phyloP scores from a whole-genome alignment of 2,329 filamentous ascomycete genomes.

The Amylocarpus encephaloides region DNA sequence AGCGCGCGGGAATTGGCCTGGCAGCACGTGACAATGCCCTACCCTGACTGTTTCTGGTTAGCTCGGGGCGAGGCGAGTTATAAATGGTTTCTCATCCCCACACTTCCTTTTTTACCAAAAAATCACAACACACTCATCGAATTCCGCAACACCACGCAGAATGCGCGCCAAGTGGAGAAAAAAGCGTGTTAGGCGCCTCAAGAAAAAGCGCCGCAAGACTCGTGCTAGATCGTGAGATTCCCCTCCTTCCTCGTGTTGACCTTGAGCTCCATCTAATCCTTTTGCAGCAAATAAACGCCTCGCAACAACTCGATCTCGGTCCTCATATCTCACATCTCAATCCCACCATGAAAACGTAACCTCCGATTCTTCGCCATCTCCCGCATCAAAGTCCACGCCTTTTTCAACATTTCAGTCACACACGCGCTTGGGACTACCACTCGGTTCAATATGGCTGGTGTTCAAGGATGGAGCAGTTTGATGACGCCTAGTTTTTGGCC shows the following conservation, averaged over 20 bases:
- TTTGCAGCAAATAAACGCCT: constrained; percentile 39
- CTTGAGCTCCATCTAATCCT: constrained; percentile 14
- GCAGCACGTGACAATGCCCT: too few species aligned
- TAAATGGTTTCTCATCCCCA: too few species aligned
- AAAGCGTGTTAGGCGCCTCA: constrained; percentile 98
- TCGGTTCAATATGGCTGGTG: constrained; percentile 28
- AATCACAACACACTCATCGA: background rate
- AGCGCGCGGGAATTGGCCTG: too few species aligned
- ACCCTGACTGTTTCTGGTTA: too few species aligned
- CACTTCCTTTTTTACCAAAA: constrained; percentile 12
- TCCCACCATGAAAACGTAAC: constrained; percentile 34
- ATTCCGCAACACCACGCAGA: constrained; percentile 27
- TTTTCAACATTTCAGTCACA: constrained; percentile 31
- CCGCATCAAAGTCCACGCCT: constrained; percentile 32
- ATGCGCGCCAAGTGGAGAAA: constrained; percentile 99
- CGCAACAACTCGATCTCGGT: constrained; percentile 37
- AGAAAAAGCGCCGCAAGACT: constrained; percentile 99
- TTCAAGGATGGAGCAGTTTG: constrained; percentile 31
- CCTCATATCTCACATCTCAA: constrained; percentile 26
- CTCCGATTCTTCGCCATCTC: constrained; percentile 30
- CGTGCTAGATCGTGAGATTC: constrained; percentile 83
- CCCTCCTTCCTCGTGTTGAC: background rate
- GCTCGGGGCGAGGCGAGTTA: too few species aligned
- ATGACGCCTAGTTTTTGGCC: constrained; percentile 32
- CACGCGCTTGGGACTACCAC: constrained; percentile 26